Conservation (phyloP, 1,139 yeast species). For the Candida albicans region DNA sequence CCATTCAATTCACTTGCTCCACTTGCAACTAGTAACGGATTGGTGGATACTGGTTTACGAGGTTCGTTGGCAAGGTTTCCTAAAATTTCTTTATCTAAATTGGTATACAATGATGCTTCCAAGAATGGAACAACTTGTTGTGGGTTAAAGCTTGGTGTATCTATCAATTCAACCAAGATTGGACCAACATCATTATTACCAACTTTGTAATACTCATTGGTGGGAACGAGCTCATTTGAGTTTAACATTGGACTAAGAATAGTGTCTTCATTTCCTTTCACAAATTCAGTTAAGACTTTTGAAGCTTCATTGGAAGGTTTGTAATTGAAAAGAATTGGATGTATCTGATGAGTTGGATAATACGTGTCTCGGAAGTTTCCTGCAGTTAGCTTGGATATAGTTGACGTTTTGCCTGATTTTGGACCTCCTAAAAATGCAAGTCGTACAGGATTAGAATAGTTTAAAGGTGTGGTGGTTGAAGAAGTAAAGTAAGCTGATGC, state of each 20-base stretch:
- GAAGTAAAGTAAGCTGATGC: too few relatives aligned
- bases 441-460: constrained; percentile 44
- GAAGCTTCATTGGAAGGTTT: constrained; percentile 33
- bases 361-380: constrained; percentile 55
- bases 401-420: constrained; percentile 51
- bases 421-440: constrained; percentile 60
- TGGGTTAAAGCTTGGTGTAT: constrained; percentile 69
- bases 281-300: constrained; percentile 4
- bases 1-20: constrained; percentile 79
- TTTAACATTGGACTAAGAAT: neutral
- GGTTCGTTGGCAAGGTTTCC: constrained; percentile 68
- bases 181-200: constrained; percentile 44
- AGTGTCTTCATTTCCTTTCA: constrained; percentile 12
- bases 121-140: constrained; percentile 69
- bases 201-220: constrained; percentile 27
- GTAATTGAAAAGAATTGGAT: constrained; percentile 56
- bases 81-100: constrained; percentile 57
- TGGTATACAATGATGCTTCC: constrained; percentile 65
- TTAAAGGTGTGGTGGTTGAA: constrained; percentile 18
- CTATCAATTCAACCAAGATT: constrained; percentile 64
- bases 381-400: constrained; percentile 50
- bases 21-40: constrained; percentile 69
- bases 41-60: constrained; percentile 60
- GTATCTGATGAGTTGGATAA: constrained; percentile 62
- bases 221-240: constrained; percentile 7